Base-by-base conservation (phyloP, 1,284 basidiomycete species). In the Irpex rosettiformis region DNA sequence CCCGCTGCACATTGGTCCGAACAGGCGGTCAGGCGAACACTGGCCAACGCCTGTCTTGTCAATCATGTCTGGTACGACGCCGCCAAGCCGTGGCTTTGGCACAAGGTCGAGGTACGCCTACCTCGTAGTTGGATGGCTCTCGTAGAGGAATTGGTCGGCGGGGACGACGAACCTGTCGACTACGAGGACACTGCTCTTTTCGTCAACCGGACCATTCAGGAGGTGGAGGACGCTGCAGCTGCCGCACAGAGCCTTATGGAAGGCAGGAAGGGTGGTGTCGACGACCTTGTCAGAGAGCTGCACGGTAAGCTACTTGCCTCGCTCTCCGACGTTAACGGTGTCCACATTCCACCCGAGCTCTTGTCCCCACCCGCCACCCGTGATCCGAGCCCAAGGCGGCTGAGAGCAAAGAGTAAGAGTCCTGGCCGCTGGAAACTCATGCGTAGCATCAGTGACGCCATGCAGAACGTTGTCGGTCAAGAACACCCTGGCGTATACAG, bases 41-140 rank as follows among this genome's bases (percentile, higher is more conserved):
- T 93, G 33, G 77, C 81, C 10, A 86, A 71, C 63, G 83, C 91
- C 51, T 89, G 86, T 66, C 79, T 88, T 58, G 87, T 90, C 43
- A 90, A 84, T 66, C 85, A 78, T 64, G 78, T 83, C 2, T 93
- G 89, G 87, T 82, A 84, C 66, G 81, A 84, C 52, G 91, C 88
- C 0, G 88, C 91, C 10, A 88, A 86, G 64, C 90, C 89, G 0
- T 92, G 85, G 85, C 74, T 93, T 2, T 93, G 90, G 89, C 82
- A 80, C 58, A 85, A 84, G 73, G 74, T 93, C 63, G 89, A 93
- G 71, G 86, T 93, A 47, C 83, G 89, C 10, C 79, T 92, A 10
- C 90, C 91, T 4, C 80, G 84, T 18, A 85, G 81, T 65, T 93
- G 91, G 89, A 81, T 93, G n/a, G 75, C 86, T 13, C 79, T 93